Evolutionary conservation across 2,329 filamentous ascomycete species (phyloP), one percentile per base, ranked within the genome.

Genomic region (Monosporascus sp.): DNA sequence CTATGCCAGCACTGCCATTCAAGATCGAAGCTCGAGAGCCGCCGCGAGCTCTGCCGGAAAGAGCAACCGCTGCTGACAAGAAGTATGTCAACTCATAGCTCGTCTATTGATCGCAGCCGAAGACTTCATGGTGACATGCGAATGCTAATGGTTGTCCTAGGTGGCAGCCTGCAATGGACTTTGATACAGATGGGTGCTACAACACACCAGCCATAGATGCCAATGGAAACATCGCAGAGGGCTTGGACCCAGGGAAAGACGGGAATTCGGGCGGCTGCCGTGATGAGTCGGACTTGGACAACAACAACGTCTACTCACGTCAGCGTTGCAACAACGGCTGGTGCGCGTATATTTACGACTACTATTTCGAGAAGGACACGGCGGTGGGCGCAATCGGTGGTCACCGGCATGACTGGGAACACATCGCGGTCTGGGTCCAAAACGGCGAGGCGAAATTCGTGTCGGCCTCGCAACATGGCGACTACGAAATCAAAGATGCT

Each of bases 291-390:
- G 67, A 70, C 49, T 65, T 74, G 27, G 55, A 62, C 17, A 70
- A 73, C 54, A 70, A 67, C 61, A 73, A 77, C 57, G 72, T 74
- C 44, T 76, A 75, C 63, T 65, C 67, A 3, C 72, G 74, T 5
- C 62, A 66, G 56, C 69, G 70, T 4, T 76, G 74, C 65, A 76
- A 76, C 59, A 68, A 69, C 58, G 69, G 69, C 53, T 76, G 72
- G 73, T 77, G 74, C 63, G 67, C 68, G 16, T 69, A 73, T 60
- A 45, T 75, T 27, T 76, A 76, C 61, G 72, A 68, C 55, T 76
- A 76, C 63, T 77, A 74, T 63, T 76, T 76, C 51, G 74, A 76
- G 56, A 75, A 75, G 64, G 74, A 76, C 62, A 68, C 71, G 3
- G 63, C 65, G 3, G 24, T 68, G 20, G 49, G 58, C 22, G 52